Evolutionary conservation across 495 filamentous ascomycete species (phyloP).

Genomic region (Monascus purpureus): DNA sequence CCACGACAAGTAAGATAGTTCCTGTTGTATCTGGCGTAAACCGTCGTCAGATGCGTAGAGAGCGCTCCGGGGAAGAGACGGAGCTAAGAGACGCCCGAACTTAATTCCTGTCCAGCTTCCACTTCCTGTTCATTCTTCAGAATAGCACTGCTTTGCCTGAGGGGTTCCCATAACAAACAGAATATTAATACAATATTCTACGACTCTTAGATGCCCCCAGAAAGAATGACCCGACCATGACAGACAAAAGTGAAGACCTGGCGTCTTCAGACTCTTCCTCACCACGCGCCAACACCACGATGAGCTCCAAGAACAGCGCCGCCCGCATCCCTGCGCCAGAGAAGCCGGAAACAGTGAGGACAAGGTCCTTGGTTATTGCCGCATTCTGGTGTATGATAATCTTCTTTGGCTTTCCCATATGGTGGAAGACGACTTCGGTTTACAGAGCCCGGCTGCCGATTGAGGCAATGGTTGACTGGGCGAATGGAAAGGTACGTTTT

Average conservation of each 20-base stretch:
- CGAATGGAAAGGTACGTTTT: conserved; percentile 65
- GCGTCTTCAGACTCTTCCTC: conserved; percentile 17
- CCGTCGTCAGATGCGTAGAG: too few species aligned
- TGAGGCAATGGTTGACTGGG: conserved; percentile 81
- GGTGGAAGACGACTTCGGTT: conserved; percentile 93
- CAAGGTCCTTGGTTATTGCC: conserved; percentile 58
- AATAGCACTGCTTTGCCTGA: too few species aligned
- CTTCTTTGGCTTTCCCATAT: conserved; percentile 80
- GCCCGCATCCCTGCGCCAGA: conserved; percentile 56
- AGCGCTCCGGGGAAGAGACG: too few species aligned
- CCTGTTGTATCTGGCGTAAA: too few species aligned
- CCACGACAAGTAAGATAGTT: too few species aligned
- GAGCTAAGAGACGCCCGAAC: too few species aligned
- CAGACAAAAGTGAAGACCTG: conserved; percentile 21
- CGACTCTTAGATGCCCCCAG: too few species aligned
- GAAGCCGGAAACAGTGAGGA: conserved; percentile 48
- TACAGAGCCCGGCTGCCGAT: conserved; percentile 78
- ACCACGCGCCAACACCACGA: conserved; percentile 2
- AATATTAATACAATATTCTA: too few species aligned
- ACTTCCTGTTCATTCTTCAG: too few species aligned
- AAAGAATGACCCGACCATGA: conserved; percentile 28
- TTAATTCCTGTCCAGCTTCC: too few species aligned
- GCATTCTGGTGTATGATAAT: conserved; percentile 88
- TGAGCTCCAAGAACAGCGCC: conserved; percentile 11
- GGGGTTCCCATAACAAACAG: too few species aligned